These are phyloP conservation scores for Candida anglica DNA, from an alignment of 805 yeast species.

Conservation along the genomic window DNA sequence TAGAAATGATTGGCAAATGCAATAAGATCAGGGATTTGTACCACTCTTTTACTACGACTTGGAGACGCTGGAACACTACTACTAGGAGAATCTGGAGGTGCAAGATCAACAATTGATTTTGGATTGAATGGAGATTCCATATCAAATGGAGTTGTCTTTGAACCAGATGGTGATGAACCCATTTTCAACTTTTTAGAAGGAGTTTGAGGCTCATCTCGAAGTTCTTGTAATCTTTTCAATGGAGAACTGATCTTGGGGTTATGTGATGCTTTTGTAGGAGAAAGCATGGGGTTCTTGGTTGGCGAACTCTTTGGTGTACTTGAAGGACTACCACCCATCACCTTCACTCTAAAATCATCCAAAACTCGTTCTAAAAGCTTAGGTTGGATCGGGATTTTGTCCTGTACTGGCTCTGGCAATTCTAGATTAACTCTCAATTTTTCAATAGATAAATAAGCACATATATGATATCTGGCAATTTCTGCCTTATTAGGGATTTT, in stretches of 20 bases:
- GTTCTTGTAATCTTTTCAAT: slow-evolving; percentile 28
- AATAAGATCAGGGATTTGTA: slow-evolving; percentile 32
- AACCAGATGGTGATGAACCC: no score
- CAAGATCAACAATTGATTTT: slow-evolving; percentile 9
- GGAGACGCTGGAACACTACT: neutral
- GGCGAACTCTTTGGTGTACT: slow-evolving; percentile 6
- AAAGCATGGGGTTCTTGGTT: neutral
- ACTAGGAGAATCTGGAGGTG: slow-evolving; percentile 1
- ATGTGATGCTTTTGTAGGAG: slow-evolving; percentile 23
- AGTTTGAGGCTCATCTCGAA: slow-evolving; percentile 13
- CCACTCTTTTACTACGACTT: slow-evolving; percentile 14
- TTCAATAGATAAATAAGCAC: slow-evolving; percentile 61
- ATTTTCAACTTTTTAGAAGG: slow-evolving; percentile 9
- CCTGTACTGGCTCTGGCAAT: slow-evolving; percentile 46
- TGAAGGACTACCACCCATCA: slow-evolving; percentile 21
- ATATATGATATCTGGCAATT: slow-evolving; percentile 62
- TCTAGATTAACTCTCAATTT: slow-evolving; percentile 38
- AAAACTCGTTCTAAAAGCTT: slow-evolving; percentile 38
- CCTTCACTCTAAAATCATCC: slow-evolving; percentile 40
- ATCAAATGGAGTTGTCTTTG: slow-evolving; percentile 11
- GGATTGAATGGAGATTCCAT: slow-evolving; percentile 25
- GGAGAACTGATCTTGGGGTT: slow-evolving; percentile 36
- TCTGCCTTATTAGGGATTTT: slow-evolving; percentile 52
- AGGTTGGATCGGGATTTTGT: slow-evolving; percentile 58
- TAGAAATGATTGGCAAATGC: slow-evolving; percentile 61